A percentile compares a stretch with the other conserved stretches of the same genome.
These are phyloP conservation scores for Hymenoscyphus fructigenus DNA, from an alignment of 2,329 filamentous ascomycete species.

Conservation along the genomic window DNA sequence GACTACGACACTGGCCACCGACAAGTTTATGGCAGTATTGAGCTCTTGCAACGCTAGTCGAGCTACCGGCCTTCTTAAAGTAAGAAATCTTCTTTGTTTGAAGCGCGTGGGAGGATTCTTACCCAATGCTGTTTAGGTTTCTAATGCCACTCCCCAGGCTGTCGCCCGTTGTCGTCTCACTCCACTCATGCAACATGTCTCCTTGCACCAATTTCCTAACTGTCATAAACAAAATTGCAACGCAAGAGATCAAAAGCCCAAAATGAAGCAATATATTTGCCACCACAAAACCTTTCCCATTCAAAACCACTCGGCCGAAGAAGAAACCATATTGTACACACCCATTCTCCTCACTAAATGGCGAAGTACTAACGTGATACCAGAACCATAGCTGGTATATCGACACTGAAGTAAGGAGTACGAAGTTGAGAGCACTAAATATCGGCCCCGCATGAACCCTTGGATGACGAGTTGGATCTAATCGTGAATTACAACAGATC, in stretches of 20 bases:
- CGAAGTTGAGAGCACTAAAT: conserved; percentile 17
- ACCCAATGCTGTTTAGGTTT: no score
- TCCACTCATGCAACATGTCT: not conserved
- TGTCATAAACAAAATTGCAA: conserved; percentile 4
- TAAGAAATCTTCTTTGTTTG: no score
- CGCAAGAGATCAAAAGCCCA: conserved; percentile 15
- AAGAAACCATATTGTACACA: conserved; percentile 20
- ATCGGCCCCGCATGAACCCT: conserved; percentile 12
- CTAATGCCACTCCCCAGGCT: no score
- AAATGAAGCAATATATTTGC: conserved; percentile 17
- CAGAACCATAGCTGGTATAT: conserved; percentile 23
- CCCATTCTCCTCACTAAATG: not conserved
- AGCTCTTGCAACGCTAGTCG: no score
- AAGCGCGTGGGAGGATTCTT: no score
- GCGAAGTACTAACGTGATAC: not conserved
- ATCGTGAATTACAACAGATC: conserved; percentile 8
- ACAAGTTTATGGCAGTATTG: conserved; percentile 7
- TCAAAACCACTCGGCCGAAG: conserved; percentile 16
- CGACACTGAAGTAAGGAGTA: conserved; percentile 12
- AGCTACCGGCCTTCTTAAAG: no score
- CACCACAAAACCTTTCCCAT: conserved; percentile 13
- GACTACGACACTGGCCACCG: conserved; percentile 12
- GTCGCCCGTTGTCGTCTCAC: not conserved
- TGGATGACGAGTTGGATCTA: conserved; percentile 19
- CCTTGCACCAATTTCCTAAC: not conserved